Evolutionary conservation across 805 yeast genomes (phyloP).

Genomic region (Candida insectalens): DNA sequence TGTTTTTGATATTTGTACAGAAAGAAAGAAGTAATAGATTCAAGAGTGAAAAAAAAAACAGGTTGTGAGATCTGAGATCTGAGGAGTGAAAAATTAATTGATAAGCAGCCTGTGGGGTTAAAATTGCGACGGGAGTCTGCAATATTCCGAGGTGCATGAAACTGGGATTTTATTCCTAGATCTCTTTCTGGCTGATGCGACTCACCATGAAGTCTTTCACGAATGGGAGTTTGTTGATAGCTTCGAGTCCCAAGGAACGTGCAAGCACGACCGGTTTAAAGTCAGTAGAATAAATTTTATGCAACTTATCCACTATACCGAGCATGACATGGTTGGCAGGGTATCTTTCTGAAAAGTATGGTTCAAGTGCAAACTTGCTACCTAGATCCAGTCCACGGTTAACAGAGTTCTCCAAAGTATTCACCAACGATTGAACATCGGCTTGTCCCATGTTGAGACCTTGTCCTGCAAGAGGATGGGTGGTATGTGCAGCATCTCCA

Average conservation of each 20-base stretch:
- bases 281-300: constrained; percentile 74
- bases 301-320: constrained; percentile 87
- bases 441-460: constrained; percentile 97
- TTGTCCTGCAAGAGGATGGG: constrained; percentile 97
- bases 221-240: constrained; percentile 52
- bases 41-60: background rate
- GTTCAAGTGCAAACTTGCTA: constrained; percentile 67
- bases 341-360: constrained; percentile 77
- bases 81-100: too few species aligned
- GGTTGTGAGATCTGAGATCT: too few species aligned
- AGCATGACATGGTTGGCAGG: constrained; percentile 70
- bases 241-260: constrained; percentile 67
- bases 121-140: too few species aligned
- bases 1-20: constrained; percentile 1
- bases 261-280: constrained; percentile 63
- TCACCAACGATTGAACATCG: constrained; percentile 68
- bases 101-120: too few species aligned
- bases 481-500: constrained; percentile 97
- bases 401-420: constrained; percentile 60
- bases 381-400: constrained; percentile 87
- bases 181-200: constrained; percentile 26
- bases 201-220: constrained; percentile 64
- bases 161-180: constrained; percentile 1
- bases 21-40: background rate
- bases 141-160: too few species aligned